Evolutionary conservation across 257 asterid genomes (phyloP).

Genomic region (Nyctanthes arbortristis): DNA sequence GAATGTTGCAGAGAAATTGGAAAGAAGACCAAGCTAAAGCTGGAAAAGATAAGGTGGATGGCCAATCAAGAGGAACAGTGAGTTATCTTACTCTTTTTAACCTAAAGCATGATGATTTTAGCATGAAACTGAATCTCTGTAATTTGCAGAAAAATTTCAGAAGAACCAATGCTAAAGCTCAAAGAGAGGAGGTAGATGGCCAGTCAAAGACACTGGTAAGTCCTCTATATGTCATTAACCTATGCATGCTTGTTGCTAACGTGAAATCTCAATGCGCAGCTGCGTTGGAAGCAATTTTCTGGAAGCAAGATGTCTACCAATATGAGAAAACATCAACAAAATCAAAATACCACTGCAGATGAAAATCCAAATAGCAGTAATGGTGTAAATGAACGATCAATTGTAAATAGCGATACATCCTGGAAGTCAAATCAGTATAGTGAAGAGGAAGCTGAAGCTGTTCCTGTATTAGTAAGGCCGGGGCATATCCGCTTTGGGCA

Average conservation of each 20-base stretch:
- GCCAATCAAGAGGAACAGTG: slow-evolving; percentile 44
- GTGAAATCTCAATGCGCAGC: slow-evolving; percentile 46
- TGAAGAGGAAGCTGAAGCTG: slow-evolving; percentile 55
- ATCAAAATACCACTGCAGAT: slow-evolving; percentile 29
- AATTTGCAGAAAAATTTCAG: slow-evolving; percentile 43
- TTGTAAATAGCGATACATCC: slow-evolving; percentile 20
- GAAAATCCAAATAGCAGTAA: slow-evolving; percentile 36
- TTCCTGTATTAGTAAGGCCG: slow-evolving; percentile 79
- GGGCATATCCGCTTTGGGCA: slow-evolving; percentile 97
- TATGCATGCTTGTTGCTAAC: slow-evolving; percentile 22
- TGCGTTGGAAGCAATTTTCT: slow-evolving; percentile 63
- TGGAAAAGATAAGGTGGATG: slow-evolving; percentile 36
- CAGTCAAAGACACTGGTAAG: slow-evolving; percentile 80
- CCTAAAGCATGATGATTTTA: neutral
- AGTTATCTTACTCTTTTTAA: slow-evolving; percentile 28
- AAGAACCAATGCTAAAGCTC: slow-evolving; percentile 34
- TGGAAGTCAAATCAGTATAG: slow-evolving; percentile 34
- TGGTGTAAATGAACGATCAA: slow-evolving; percentile 22
- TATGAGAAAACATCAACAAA: slow-evolving; percentile 33
- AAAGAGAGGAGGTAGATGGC: slow-evolving; percentile 39
- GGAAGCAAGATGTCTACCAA: slow-evolving; percentile 35
- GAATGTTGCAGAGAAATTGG: slow-evolving; percentile 64
- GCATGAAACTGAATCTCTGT: slow-evolving; percentile 21
- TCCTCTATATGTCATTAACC: slow-evolving; percentile 21
- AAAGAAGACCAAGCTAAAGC: slow-evolving; percentile 59